These are phyloP conservation scores for Aphanomyces euteiches DNA, from an alignment of 352 stramenopile genomes.

Conservation along the genomic window DNA sequence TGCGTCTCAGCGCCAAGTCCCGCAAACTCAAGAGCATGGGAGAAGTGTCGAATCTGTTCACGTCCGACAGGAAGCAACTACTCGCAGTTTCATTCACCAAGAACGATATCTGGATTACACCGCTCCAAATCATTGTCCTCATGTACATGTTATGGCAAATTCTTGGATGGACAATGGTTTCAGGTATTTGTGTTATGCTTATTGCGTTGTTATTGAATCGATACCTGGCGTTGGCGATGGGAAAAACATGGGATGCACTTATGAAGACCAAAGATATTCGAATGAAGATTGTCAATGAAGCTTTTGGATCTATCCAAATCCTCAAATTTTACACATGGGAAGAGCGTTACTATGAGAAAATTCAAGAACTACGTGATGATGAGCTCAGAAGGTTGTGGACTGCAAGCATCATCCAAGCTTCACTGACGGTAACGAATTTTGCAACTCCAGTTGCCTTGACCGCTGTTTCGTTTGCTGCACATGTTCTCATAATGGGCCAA, in stretches of 20 bases:
- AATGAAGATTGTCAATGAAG: slow-evolving; percentile 44
- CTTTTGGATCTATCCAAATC: slow-evolving; percentile 78
- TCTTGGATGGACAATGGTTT: slow-evolving; percentile 32
- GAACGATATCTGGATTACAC: slow-evolving; percentile 22
- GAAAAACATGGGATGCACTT: slow-evolving; percentile 23
- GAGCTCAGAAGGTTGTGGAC: slow-evolving; percentile 26
- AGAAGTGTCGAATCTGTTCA: slow-evolving; percentile 22
- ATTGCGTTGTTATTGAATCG: slow-evolving; percentile 46
- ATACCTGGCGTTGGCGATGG: slow-evolving; percentile 28
- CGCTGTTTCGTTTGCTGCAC: slow-evolving; percentile 26
- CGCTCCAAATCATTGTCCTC: background rate
- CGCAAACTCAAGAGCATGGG: slow-evolving; percentile 4
- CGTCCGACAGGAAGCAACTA: slow-evolving; percentile 16
- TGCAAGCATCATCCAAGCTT: slow-evolving; percentile 10
- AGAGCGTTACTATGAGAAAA: slow-evolving; percentile 40
- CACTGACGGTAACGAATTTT: slow-evolving; percentile 28
- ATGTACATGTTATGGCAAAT: slow-evolving; percentile 18
- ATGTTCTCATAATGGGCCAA: background rate
- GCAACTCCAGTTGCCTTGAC: slow-evolving; percentile 34
- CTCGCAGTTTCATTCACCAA: slow-evolving; percentile 16
- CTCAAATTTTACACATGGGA: slow-evolving; percentile 97
- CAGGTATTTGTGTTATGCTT: slow-evolving; percentile 37
- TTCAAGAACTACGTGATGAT: slow-evolving; percentile 22
- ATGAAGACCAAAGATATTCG: slow-evolving; percentile 40
- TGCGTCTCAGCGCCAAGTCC: slow-evolving; percentile 14